Evolutionary conservation across 2,329 filamentous ascomycete genomes (phyloP), one percentile per base, ranked within the genome.

Genomic region (Lasiodiplodia hormozganensis): DNA sequence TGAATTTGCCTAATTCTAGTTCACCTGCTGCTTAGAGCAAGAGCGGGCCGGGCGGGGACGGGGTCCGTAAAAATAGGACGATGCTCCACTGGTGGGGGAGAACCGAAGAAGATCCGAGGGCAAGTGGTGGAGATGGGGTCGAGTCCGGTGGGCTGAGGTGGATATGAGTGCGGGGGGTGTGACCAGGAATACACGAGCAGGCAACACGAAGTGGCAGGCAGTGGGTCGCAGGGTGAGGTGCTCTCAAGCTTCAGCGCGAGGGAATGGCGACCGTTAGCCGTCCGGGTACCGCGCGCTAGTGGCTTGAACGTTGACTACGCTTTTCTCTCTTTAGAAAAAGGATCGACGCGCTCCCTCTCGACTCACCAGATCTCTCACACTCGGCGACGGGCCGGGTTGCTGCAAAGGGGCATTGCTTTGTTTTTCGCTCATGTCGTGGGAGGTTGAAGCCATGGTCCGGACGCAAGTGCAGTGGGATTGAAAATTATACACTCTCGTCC

Each of bases 341-440:
- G 60, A 64, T 64, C 60, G 60, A 64, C 60, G 47, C 60, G 43
- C n/a, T 40, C 8, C 36, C 25, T 28, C 40, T n/a, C 34, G 36
- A 16, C 18, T 34, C 31, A 34, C 21, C 56, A 25, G n/a, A 11
- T 38, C 8, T 34, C 54, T 14, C n/a, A 25, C 52, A 28, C 25
- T 53, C 16, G 16, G 8, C 28, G n/a, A 25, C 43, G 56, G 31
- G 31, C 7, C 12, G 36, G 43, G 36, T 12, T 28, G 31, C 31
- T 34, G 8, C 31, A 34, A 28, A 28, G 28, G 28, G 28, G 4
- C 4, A 28, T 28, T 28, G 28, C 31, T 34, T 10, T 34, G 31
- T 10, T 34, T 10, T 34, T 34, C 31, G 31, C 31, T 34, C 31
- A 28, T 28, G 28, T 28, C 28, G 28, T 6, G 28, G 28, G 28